Evolutionary conservation across 208 protist genomes (phyloP).

Genomic region (Trypanosoma vivax): DNA sequence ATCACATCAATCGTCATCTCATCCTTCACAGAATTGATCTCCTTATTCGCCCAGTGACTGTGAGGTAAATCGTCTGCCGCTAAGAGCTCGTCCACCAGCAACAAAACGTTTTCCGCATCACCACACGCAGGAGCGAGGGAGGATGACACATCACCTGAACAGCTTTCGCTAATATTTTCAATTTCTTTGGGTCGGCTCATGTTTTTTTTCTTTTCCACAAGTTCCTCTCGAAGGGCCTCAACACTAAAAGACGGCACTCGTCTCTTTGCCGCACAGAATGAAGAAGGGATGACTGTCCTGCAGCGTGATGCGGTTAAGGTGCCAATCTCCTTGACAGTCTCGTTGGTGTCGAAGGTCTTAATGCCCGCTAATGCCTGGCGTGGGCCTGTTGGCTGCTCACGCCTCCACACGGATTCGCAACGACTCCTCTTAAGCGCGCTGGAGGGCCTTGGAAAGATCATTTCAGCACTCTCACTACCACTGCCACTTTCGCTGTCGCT

Average conservation of each 20-base stretch:
- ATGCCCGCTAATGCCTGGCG: slow-evolving; percentile 8
- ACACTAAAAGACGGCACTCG: neutral
- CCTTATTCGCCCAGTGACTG: too few species aligned
- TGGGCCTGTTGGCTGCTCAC: neutral
- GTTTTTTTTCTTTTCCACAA: slow-evolving; percentile 11
- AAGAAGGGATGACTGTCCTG: neutral
- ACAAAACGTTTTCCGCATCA: too few species aligned
- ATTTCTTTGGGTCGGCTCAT: neutral
- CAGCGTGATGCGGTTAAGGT: neutral
- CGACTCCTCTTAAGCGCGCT: too few species aligned
- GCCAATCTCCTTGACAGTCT: neutral
- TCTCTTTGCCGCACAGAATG: neutral
- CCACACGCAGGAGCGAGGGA: too few species aligned
- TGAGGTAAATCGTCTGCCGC: too few species aligned
- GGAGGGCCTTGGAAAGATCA: neutral
- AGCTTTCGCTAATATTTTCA: too few species aligned
- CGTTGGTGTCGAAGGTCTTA: slow-evolving; percentile 19
- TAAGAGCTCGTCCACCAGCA: too few species aligned
- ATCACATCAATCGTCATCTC: too few species aligned
- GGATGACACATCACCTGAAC: too few species aligned
- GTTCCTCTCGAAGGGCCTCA: slow-evolving; percentile 14
- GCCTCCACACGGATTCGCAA: neutral
- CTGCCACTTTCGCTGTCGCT: neutral
- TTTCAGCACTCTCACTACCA: neutral
- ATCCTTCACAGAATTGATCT: too few species aligned